These are phyloP conservation scores for Tricholoma hemisulphureum DNA, from an alignment of 768 basidiomycete genomes.

Conservation along the genomic window DNA sequence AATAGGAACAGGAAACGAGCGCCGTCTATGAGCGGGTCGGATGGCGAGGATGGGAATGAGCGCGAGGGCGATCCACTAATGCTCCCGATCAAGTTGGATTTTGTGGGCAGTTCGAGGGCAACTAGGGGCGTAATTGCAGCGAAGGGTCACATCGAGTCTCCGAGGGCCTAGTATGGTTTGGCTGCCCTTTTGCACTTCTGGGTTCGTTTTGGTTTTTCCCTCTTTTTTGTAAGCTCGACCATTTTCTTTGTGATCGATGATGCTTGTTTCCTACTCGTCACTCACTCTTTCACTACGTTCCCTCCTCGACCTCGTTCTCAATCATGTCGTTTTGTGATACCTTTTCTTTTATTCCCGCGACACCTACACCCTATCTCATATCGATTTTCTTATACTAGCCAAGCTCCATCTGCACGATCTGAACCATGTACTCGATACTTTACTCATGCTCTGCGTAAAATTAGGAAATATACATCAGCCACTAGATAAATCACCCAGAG, in stretches of 20 bases:
- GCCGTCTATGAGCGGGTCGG: conserved; percentile 20
- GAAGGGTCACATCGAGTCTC: not conserved
- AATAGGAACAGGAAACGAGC: conserved; percentile 9
- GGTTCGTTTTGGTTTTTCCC: not conserved
- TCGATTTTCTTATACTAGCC: not conserved
- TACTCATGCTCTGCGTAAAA: not conserved
- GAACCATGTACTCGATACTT: not conserved
- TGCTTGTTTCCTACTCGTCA: not conserved
- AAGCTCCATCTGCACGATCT: not conserved
- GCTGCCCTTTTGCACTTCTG: no score
- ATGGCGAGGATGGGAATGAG: conserved; percentile 20
- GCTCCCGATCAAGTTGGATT: conserved; percentile 27
- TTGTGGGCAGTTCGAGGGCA: conserved; percentile 14
- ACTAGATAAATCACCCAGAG: no score
- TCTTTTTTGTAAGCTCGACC: not conserved
- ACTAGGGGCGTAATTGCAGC: not conserved
- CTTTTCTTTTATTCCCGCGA: conserved; percentile 1
- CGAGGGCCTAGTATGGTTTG: not conserved
- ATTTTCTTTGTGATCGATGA: not conserved
- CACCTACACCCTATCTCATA: conserved; percentile 1
- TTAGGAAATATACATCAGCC: not conserved
- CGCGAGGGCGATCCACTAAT: conserved; percentile 9
- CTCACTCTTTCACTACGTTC: not conserved
- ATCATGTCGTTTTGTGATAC: conserved; percentile 1
- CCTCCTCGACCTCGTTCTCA: not conserved